Base-by-base conservation (phyloP, 2,329 filamentous ascomycete species). In the Geosmithia morbida region DNA sequence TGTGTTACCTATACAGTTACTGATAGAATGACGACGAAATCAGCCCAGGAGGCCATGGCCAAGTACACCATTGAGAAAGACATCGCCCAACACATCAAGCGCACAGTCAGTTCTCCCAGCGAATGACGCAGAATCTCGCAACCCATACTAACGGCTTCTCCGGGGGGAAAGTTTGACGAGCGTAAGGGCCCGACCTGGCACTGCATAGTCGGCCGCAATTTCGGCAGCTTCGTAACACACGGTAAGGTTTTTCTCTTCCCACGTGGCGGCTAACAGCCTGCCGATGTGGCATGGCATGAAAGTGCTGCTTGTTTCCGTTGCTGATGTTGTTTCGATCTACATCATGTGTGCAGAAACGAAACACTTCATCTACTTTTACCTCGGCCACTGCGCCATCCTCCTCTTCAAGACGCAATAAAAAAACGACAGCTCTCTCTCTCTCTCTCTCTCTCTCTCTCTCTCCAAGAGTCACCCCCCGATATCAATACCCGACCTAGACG, bases 301-400 rank as follows among this genome's bases (percentile, higher is more conserved):
- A n/a, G n/a, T 11, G 10, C 33, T 11, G 13, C 13, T 37, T 11
- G 14, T 37, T 13, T 37, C 11, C 3, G 33, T 37, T 37, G 5
- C 3, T 37, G 3, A 3, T 37, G 3, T 37, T 11, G 6, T 37
- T 11, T 16, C 33, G 46, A 33, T 44, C 11, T 11, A 20, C 16
- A 26, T 42, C 26, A 43, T 45, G 16, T 33, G 14, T 44, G 39
- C 70, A 96, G 92, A 97, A 68, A 97, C 92, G 26, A 97, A 97
- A 72, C 92, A 98, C 69, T 98, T 98, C 73, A 96, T 98, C 65
- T 98, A 98, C 73, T 98, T 98, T 73, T 98, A 98, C 72, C 84
- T 98, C 50, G 92, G 92, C 48, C 92, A 97, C 74, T 96, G 88
- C 66, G 92, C 92, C 50, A 97, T 98, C 62, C 77, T 98, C 48